phyloP scores from a whole-genome alignment of 2,329 filamentous ascomycete genomes.

The Ophiostoma perfectum region DNA sequence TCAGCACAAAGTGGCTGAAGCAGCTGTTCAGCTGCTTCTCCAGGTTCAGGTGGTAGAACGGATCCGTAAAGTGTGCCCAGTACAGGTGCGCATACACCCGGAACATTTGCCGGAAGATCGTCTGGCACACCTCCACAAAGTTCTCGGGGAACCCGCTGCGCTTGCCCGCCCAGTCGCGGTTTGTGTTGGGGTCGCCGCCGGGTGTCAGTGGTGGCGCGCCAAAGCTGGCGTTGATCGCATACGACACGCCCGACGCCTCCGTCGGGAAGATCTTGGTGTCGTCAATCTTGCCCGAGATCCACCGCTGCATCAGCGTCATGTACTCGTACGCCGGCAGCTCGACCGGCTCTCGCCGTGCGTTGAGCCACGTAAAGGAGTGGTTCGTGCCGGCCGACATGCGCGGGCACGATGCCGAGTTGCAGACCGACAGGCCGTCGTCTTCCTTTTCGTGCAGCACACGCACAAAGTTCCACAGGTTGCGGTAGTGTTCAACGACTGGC shows the following conservation, averaged over 20 bases:
- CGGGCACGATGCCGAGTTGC: constrained; percentile 77
- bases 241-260: constrained; percentile 66
- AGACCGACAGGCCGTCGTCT: constrained; percentile 69
- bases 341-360: constrained; percentile 78
- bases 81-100: constrained; percentile 96
- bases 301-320: constrained; percentile 91
- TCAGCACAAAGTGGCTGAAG: constrained; percentile 79
- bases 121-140: constrained; percentile 85
- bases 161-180: constrained; percentile 69
- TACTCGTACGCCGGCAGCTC: constrained; percentile 91
- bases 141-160: constrained; percentile 86
- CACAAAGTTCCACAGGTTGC: constrained; percentile 82
- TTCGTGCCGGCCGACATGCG: constrained; percentile 94
- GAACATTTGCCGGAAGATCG: constrained; percentile 97
- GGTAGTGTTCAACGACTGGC: constrained; percentile 84
- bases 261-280: constrained; percentile 88
- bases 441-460: constrained; percentile 83
- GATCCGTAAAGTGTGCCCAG: constrained; percentile 86
- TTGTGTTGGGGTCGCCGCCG: constrained; percentile 10
- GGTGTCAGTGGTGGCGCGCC: constrained; percentile 6
- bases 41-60: constrained; percentile 75
- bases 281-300: constrained; percentile 94
- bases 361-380: constrained; percentile 94
- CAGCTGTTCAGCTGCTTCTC: constrained; percentile 81
- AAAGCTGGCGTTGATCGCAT: constrained; percentile 51